Base-by-base conservation (phyloP, 2,329 filamentous ascomycete genomes). In the Podosphaera fusca region DNA sequence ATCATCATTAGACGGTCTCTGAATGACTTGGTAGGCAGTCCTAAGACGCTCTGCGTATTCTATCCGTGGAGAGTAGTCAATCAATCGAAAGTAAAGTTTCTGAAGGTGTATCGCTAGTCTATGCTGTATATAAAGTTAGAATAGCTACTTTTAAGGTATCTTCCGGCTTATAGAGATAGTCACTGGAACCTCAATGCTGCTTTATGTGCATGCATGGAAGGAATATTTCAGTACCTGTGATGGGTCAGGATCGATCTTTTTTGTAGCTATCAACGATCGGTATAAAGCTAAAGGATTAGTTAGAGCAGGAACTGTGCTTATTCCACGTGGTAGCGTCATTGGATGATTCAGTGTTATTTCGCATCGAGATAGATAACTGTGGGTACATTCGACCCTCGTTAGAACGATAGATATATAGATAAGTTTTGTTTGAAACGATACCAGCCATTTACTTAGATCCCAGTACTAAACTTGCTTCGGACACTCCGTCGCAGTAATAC, bases 281-380 rank as follows among this genome's bases (percentile, higher is more conserved):
- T 90, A 90, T 60, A 87, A 81, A 60, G 88, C 78, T 59, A 89
- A 71, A 2, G 85, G 85, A 65, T 89, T 87, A 2, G 79, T 81
- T 63, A 82, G 80, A 58, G 75, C 74, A 36, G 82, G 61, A 33
- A 63, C 69, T 36, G 76, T 75, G 10, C 73, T 63, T 36, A 71
- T 62, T 21, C 68, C n/a, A 12, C 38, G 38, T 12, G 64, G 38
- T 14, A 42, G 38, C 38, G n/a, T 42, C n/a, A 14, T 42, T 42
- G 38, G n/a, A 12, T 42, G 10, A 42, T 12, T 12, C 10, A 14
- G 2, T 42, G 10, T 6, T 38, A 1, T 38, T 10, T 10, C 5
- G 5, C 35, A 38, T 10, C 10, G 35, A 38, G 5, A 5, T 38
- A 38, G 35, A 21, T 21, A 1, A 21, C 21, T 21, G 21, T 21